phyloP scores from a whole-genome alignment of 345 rosid species.

The Hirschfeldia incana region DNA sequence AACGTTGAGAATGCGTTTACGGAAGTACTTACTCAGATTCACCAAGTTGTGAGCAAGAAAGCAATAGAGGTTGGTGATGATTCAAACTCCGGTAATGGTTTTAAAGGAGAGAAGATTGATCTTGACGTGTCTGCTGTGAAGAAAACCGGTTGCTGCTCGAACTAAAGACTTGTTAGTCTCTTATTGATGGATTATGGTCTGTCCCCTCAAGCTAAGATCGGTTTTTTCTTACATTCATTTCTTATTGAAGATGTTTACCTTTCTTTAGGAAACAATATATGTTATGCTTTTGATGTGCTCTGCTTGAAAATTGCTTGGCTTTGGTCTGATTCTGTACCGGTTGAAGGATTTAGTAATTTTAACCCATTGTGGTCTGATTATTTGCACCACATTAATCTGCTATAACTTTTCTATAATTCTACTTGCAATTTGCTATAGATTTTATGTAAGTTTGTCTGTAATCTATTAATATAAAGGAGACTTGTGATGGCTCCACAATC shows the following conservation, averaged over 20 bases:
- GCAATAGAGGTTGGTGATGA: conserved; percentile 76
- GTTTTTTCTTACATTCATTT: not conserved
- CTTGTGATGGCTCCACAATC: too few species aligned
- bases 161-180: conserved; percentile 38
- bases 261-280: conserved; percentile 14
- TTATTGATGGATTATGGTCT: not conserved
- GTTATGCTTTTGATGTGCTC: conserved; percentile 20
- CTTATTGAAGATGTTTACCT: not conserved
- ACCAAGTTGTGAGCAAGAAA: conserved; percentile 81
- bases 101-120: conserved; percentile 88
- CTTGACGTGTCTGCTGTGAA: conserved; percentile 88
- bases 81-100: conserved; percentile 45
- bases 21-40: conserved; percentile 85
- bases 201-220: not conserved
- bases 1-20: conserved; percentile 89
- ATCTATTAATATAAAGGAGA: too few species aligned
- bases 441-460: too few species aligned
- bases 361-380: conserved; percentile 16
- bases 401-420: too few species aligned
- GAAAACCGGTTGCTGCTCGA: conserved; percentile 89
- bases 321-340: conserved; percentile 29
- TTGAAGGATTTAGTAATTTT: conserved; percentile 26
- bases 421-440: too few species aligned
- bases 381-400: not conserved
- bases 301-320: conserved; percentile 24